Percentiles rank a stretch among this genome's conserved stretches.
Evolutionary conservation across 257 asterid species (phyloP).

Genomic region (Buddleja alternifolia): DNA sequence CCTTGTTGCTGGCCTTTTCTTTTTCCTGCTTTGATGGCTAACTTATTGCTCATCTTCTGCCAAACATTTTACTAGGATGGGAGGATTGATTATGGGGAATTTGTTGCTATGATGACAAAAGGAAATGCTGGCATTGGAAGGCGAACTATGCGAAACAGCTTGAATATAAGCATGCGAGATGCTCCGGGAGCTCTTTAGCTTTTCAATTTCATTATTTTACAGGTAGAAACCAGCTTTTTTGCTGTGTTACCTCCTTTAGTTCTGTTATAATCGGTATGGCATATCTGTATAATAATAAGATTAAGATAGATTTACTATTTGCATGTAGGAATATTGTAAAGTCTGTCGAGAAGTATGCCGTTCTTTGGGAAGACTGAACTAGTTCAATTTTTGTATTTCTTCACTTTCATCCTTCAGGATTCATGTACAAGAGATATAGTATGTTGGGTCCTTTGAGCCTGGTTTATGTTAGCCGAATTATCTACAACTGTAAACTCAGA

Average conservation of each 20-base stretch:
- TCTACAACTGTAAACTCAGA: not conserved
- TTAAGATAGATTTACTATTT: not conserved
- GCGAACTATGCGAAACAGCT: slow-evolving; percentile 68
- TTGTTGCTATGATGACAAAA: slow-evolving; percentile 70
- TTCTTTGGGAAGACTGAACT: not conserved
- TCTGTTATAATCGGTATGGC: not conserved
- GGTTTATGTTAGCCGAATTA: not conserved
- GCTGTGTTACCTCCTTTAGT: not conserved
- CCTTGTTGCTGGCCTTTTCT: not conserved
- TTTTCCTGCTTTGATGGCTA: no score
- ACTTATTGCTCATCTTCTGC: slow-evolving; percentile 18
- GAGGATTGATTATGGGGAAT: slow-evolving; percentile 63
- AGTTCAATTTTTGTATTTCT: not conserved
- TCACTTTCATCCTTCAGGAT: not conserved
- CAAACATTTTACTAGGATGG: slow-evolving; percentile 48
- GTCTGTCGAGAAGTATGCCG: not conserved
- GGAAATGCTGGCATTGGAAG: slow-evolving; percentile 64
- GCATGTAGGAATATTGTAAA: not conserved
- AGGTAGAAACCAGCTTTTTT: not conserved
- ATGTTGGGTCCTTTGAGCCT: not conserved
- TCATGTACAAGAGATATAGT: not conserved
- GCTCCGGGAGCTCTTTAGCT: slow-evolving; percentile 43
- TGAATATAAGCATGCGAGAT: slow-evolving; percentile 67
- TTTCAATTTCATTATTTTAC: not conserved
- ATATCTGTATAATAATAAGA: no score